These are phyloP conservation scores for Xanthoparmelia taractica DNA, from an alignment of 495 filamentous ascomycete species.

Conservation along the genomic window DNA sequence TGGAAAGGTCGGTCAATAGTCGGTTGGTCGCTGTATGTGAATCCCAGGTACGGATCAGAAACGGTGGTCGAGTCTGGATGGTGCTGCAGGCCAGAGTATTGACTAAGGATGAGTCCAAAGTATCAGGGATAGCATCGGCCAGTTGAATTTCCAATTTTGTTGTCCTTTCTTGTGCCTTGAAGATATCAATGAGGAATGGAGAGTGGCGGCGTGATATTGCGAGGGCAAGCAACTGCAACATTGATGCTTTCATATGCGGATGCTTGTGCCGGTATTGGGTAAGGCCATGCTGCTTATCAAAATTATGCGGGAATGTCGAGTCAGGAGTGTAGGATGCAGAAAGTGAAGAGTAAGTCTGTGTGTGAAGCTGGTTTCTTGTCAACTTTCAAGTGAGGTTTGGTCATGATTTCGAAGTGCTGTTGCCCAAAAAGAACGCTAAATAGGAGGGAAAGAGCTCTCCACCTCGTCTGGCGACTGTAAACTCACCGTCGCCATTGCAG, in stretches of 20 bases:
- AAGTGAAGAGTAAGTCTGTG: not conserved
- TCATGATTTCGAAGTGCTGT: not conserved
- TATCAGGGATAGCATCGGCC: not conserved
- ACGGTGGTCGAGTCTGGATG: not conserved
- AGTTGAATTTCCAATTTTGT: not conserved
- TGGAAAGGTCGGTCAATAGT: not conserved
- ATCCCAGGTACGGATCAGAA: not conserved
- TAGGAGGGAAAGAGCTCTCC: not conserved
- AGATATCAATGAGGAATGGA: not conserved
- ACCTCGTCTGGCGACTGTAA: not conserved
- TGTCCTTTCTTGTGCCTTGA: not conserved
- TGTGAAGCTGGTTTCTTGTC: not conserved
- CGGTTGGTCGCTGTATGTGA: not conserved
- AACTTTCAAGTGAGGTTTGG: not conserved
- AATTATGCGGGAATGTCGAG: not conserved
- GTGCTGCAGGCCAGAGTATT: not conserved
- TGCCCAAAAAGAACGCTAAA: not conserved
- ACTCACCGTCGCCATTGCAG: not conserved
- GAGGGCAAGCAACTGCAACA: not conserved
- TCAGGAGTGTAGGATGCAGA: not conserved
- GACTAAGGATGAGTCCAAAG: not conserved
- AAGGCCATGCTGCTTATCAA: not conserved
- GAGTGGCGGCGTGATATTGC: not conserved
- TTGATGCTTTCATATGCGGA: not conserved
- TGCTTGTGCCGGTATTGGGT: not conserved